Evolutionary conservation across 2,329 filamentous ascomycete species (phyloP).

Genomic region (Orbilia oligospora): DNA sequence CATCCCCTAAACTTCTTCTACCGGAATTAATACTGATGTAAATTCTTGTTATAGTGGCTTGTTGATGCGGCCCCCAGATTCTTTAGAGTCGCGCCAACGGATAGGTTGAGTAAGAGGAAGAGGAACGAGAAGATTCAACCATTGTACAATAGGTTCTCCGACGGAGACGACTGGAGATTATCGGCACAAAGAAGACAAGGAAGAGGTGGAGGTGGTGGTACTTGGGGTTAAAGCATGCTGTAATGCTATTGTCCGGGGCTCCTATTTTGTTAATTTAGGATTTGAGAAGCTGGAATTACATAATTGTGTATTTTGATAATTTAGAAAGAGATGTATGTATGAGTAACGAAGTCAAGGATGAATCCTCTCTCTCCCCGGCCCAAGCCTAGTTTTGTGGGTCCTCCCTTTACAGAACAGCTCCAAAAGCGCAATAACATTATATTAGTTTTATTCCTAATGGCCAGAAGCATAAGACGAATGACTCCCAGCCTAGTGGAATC

Average conservation of each 20-base stretch:
- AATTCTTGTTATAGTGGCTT: conserved; percentile 72
- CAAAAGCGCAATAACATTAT: conserved; percentile 18
- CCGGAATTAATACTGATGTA: conserved; percentile 14
- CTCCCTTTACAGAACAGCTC: not conserved
- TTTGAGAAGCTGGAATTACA: not conserved
- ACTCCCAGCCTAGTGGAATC: conserved; percentile 17
- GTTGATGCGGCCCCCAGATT: conserved; percentile 98
- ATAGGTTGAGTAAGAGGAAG: conserved; percentile 89
- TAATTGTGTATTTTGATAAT: not conserved
- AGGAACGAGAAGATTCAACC: conserved; percentile 95
- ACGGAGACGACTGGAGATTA: conserved; percentile 94
- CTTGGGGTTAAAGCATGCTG: conserved; percentile 75
- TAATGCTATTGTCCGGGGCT: not conserved
- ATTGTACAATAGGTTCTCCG: conserved; percentile 90
- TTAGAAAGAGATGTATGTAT: not conserved
- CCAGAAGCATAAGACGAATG: conserved; percentile 4
- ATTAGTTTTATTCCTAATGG: not conserved
- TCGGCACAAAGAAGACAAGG: conserved; percentile 88
- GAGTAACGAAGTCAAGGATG: not conserved
- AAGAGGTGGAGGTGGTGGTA: conserved; percentile 85
- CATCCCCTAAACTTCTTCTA: not conserved
- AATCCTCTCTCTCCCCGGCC: not conserved
- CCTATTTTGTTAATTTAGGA: conserved; percentile 1
- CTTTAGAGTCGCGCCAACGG: conserved; percentile 94
- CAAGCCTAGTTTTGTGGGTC: not conserved